phyloP scores from a whole-genome alignment of 192 early-diverging fungal genomes.

The Coemansia sp. region DNA sequence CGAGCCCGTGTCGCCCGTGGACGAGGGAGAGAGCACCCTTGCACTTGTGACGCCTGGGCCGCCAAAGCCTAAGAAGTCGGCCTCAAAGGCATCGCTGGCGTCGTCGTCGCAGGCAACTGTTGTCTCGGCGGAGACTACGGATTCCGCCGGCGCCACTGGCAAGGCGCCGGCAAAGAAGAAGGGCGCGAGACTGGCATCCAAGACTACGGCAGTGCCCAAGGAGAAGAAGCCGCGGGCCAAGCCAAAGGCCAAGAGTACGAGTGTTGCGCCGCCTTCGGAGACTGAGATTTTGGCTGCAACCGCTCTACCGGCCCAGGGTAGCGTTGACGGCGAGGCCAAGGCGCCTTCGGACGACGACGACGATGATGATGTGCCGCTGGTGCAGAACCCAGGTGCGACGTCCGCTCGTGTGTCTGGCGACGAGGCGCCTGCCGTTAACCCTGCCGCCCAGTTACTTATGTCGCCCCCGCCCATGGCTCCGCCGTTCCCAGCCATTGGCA shows the following conservation, averaged over 20 bases:
- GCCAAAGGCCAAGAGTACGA: conserved; percentile 16
- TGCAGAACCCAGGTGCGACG: conserved; percentile 10
- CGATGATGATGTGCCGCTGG: conserved; percentile 24
- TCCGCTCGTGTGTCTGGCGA: not conserved
- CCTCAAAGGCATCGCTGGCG: conserved; percentile 1
- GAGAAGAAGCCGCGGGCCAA: conserved; percentile 44
- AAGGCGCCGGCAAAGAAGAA: conserved; percentile 18
- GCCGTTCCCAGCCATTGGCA: not conserved
- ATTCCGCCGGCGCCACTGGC: not conserved
- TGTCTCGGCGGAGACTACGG: not conserved
- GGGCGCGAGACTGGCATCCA: conserved; percentile 11
- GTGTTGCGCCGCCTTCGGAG: conserved; percentile 4
- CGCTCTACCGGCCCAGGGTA: not conserved
- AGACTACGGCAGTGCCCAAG: conserved; percentile 15
- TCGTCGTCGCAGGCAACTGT: not conserved
- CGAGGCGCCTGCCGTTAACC: not conserved
- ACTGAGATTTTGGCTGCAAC: not conserved
- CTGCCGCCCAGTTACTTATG: conserved; percentile 9
- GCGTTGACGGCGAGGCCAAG: not conserved
- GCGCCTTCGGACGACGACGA: not conserved
- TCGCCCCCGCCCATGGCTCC: conserved; percentile 2
- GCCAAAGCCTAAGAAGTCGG: conserved; percentile 7
- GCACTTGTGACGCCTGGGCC: not conserved
- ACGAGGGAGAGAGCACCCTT: not conserved
- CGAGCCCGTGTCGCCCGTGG: not conserved